Base-by-base conservation (phyloP, 305 asterid species). In the Caryopteris hybrid region DNA sequence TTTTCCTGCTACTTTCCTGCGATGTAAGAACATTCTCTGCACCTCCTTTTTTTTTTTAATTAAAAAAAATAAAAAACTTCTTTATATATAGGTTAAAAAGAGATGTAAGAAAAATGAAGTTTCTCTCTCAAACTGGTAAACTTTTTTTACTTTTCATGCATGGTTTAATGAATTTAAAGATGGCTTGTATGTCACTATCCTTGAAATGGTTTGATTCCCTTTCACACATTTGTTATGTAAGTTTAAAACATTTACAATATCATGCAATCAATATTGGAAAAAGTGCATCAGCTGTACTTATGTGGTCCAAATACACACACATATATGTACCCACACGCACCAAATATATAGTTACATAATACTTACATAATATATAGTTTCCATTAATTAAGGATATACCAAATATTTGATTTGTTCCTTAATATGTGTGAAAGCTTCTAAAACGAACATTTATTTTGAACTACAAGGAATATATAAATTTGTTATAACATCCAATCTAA, bases 191-290 rank as follows among this genome's bases (percentile, higher is more conserved):
- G 78, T 77, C 78, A 62, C 69, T 55, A 72, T 77, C 78, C 33
- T 64, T 3, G 61, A 34, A 77, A 39, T 66, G 68, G 64, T 38
- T 70, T 41, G 68, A 72, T 76, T 71, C 66, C 50, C 68, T 72
- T 72, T 47, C 66, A 48, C 16, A 72, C 18, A 13, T 8, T 71
- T 54, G 27, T 65, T 57, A 59, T 56, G 34, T 61, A 3, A 33
- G 8, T 18, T 21, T 59, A n/a, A 69, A 23, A 23, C 53, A n/a
- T 59, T 53, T 59, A 72, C 68, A 42, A 21, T 53, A 45, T 38
- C 58, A 66, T 74, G 78, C 75, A 75, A 75, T 78, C 79, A 27
- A 46, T 78, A 61, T 69, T 70, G 81, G 72, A 70, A 60, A 12
- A 54, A 72, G 83, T 58, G 84, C 73, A 52, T 43, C 13, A 12